Base-by-base conservation (phyloP, 352 stramenopile genomes). In the Pythium biforme region DNA sequence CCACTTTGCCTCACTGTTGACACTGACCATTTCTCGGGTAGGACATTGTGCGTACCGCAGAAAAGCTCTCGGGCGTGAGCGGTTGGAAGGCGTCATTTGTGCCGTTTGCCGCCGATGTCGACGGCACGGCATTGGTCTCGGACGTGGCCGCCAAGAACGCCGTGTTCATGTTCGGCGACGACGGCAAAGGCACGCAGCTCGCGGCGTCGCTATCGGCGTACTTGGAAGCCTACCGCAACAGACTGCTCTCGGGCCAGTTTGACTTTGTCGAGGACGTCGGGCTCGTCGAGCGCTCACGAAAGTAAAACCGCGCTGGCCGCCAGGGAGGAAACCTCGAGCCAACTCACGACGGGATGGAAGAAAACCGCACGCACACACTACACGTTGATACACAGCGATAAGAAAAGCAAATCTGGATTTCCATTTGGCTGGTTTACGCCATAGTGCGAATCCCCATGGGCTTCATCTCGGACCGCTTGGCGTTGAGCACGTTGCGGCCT, bases 201-300 rank as follows among this genome's bases (percentile, higher is more conserved):
- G 78, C 70, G 3, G 40, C 75, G 0, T 80, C 84, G 54, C 70
- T 95, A 15, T 71, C 83, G 39, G 68, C 89, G 41, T 94, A 83
- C 62, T 68, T 95, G 37, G 86, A 95, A 43, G 76, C 70, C 39
- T 95, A 91, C 62, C 76, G 84, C 51, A 92, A 93, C 74, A 72
- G 78, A n/a, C 71, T 95, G 54, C 70, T 95, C 25, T 91, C 83
- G 0, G 81, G 81, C 25, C 81, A 91, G 27, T 93, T 86, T 51
- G 83, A 94, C 67, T 95, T 86, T 55, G 74, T 95, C 41, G 81
- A 93, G 29, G 86, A 89, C 58, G 75, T 92, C n/a, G 86, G 84
- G 2, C 62, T 94, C 51, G 80, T 94, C 37, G 83, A 95, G 63
- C 81, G 81, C 51, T 86, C 81, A 22, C 70, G 59, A n/a, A 90